Conservation (phyloP, 176 grass and related monocot genomes). For the Musa troglodytarum region DNA sequence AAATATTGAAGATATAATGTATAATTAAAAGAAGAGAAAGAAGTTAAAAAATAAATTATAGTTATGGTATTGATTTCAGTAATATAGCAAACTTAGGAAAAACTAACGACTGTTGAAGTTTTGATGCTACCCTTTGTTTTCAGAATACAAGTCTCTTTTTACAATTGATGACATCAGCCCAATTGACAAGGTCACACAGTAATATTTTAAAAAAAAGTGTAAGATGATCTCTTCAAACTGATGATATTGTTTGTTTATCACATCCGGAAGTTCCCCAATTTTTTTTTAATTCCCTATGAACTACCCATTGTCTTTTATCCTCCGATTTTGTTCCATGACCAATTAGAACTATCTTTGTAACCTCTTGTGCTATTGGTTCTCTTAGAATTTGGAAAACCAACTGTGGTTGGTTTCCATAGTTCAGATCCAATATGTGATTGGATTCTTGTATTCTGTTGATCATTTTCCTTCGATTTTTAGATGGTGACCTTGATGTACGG, state of each 20-base stretch:
- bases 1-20: not conserved
- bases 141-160: no score
- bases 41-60: not conserved
- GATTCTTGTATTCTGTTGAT: not conserved
- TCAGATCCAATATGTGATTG: no score
- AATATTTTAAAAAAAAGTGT: not conserved
- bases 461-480: not conserved
- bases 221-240: not conserved
- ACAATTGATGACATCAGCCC: no score
- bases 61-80: not conserved
- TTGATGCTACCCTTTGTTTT: not conserved
- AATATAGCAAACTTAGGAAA: not conserved
- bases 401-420: no score
- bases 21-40: not conserved
- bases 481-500: not conserved
- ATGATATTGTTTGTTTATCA: not conserved
- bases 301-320: not conserved
- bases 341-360: not conserved
- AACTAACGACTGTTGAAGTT: not conserved
- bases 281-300: no score
- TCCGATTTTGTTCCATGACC: not conserved
- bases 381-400: no score
- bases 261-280: no score
- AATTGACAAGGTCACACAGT: no score
- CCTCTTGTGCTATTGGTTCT: not conserved